These are phyloP conservation scores for Trametes punicea DNA, from an alignment of 768 basidiomycete genomes.

Conservation along the genomic window DNA sequence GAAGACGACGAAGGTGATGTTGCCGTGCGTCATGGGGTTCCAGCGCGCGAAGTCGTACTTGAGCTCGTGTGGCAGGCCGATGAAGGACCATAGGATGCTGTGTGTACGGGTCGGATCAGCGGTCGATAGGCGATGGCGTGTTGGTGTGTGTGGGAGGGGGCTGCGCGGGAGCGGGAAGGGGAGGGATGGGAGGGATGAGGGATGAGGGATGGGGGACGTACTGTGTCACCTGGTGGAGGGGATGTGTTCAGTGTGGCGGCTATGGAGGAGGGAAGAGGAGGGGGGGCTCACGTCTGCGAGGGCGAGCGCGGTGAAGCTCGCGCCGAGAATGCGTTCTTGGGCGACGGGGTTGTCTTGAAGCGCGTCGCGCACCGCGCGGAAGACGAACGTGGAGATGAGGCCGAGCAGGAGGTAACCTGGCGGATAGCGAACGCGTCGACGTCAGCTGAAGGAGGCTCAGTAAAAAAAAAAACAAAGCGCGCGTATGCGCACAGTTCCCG, in stretches of 20 bases:
- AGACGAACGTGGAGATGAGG: slow-evolving; percentile 63
- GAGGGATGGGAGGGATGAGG: neutral
- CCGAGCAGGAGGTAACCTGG: slow-evolving; percentile 62
- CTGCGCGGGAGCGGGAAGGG: neutral
- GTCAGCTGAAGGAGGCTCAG: neutral
- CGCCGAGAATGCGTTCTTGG: slow-evolving; percentile 68
- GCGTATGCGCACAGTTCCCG: slow-evolving; percentile 50
- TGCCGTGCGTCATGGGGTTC: slow-evolving; percentile 77
- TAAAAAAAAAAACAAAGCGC: neutral
- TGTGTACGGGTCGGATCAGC: neutral
- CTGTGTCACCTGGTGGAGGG: slow-evolving; percentile 52
- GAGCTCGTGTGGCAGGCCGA: slow-evolving; percentile 55
- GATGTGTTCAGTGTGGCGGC: neutral
- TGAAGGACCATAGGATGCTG: slow-evolving; percentile 57
- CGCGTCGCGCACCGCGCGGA: slow-evolving; percentile 62
- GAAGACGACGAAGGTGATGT: slow-evolving; percentile 60
- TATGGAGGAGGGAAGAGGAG: neutral
- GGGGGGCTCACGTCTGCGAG: slow-evolving; percentile 60
- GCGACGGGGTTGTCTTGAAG: slow-evolving; percentile 52
- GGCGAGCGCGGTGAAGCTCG: slow-evolving; percentile 57
- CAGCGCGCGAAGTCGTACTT: slow-evolving; percentile 49
- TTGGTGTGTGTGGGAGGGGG: neutral
- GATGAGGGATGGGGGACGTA: slow-evolving; percentile 29
- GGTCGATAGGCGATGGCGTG: neutral
- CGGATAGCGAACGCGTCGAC: neutral